These are phyloP conservation scores for Thermothelomyces thermophilus DNA, from an alignment of 2,329 filamentous ascomycete species.

Conservation along the genomic window DNA sequence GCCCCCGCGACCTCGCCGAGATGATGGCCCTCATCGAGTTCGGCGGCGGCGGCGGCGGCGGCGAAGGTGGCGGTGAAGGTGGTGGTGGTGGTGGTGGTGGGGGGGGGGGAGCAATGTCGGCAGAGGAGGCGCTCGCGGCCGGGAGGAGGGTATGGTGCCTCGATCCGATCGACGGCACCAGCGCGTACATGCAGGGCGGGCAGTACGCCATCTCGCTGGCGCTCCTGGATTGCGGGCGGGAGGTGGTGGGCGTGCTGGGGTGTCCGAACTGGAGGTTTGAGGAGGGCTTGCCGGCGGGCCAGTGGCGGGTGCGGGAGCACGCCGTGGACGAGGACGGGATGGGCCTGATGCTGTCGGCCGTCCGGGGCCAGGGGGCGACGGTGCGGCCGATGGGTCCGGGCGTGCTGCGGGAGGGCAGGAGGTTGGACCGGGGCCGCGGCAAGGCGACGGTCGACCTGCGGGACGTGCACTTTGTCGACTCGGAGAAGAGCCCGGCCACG, in stretches of 20 bases:
- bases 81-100: no score
- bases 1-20: slow-evolving; percentile 49
- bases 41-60: slow-evolving; percentile 1
- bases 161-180: slow-evolving; percentile 24
- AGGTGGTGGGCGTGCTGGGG: slow-evolving; percentile 20
- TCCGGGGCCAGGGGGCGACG: slow-evolving; percentile 17
- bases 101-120: no score
- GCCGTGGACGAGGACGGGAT: slow-evolving; percentile 11
- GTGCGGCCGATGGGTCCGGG: slow-evolving; percentile 13
- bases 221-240: slow-evolving; percentile 16
- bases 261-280: slow-evolving; percentile 19
- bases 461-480: slow-evolving; percentile 23
- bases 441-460: slow-evolving; percentile 3
- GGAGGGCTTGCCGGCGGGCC: neutral
- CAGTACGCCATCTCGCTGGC: slow-evolving; percentile 22
- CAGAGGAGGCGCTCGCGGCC: neutral
- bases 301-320: slow-evolving; percentile 9
- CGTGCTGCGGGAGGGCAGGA: neutral
- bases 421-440: slow-evolving; percentile 4
- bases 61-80: no score
- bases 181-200: slow-evolving; percentile 17
- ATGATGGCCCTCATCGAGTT: slow-evolving; percentile 35
- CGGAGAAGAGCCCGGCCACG: slow-evolving; percentile 19
- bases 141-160: slow-evolving; percentile 20
- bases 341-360: slow-evolving; percentile 21